Evolutionary conservation across 2,329 filamentous ascomycete genomes (phyloP).

Genomic region (Talaromyces sp.): DNA sequence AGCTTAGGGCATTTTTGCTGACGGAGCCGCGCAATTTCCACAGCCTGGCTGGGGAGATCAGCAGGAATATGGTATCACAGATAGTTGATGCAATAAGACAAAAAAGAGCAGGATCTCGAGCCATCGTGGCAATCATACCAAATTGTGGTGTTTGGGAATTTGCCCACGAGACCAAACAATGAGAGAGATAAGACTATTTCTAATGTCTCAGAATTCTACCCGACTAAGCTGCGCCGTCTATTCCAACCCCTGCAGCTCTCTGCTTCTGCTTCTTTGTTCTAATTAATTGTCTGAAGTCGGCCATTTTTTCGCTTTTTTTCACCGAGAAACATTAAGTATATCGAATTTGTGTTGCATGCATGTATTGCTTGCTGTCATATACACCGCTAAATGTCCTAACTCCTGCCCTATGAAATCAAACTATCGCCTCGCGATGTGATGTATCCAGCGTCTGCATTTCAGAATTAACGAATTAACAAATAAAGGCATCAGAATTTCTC

Average conservation of each 20-base stretch:
- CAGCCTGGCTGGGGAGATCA: not conserved
- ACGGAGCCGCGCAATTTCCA: not conserved
- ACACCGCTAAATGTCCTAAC: not conserved
- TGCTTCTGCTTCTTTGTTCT: not conserved
- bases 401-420: not conserved
- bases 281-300: not conserved
- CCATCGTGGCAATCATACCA: not conserved
- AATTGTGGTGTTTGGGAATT: not conserved
- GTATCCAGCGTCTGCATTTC: not conserved
- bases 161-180: not conserved
- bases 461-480: not conserved
- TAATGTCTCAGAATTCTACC: not conserved
- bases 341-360: not conserved
- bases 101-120: not conserved
- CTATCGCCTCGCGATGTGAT: not conserved
- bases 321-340: not conserved
- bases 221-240: not conserved
- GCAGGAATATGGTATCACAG: not conserved
- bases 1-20: not conserved
- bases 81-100: not conserved
- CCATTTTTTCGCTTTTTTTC: not conserved
- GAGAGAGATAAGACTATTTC: not conserved
- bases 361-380: not conserved
- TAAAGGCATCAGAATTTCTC: constrained; percentile 35
- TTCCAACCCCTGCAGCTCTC: not conserved